Evolutionary conservation across 345 rosid genomes (phyloP), one percentile per base, ranked within the genome.

Genomic region (Eucalyptus coolabah): DNA sequence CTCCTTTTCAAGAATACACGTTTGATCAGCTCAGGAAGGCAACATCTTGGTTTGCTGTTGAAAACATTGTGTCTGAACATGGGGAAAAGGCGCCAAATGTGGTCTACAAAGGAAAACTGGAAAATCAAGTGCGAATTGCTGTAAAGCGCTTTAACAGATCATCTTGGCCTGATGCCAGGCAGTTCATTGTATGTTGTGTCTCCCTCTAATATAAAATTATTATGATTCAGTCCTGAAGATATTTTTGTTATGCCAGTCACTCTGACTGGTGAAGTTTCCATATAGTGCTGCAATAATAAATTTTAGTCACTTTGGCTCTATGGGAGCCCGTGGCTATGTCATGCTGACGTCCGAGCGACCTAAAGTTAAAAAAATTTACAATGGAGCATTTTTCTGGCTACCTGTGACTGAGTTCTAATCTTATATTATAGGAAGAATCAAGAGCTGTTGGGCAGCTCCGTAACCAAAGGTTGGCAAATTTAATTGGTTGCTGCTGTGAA

Each of bases 31-130:
- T 93, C 72, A 93, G 89, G 91, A 90, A 91, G 93, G 93, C 94
- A 5, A 93, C 94, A 42, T 91, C 94, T 65, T 93, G 94, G 51
- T 93, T 93, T 90, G 88, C 94, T 53, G 90, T 83, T 59, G 94
- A 92, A 85, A 93, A 93, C 91, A 92, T 93, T 89, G 94, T 93
- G 88, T 93, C 94, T 88, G 94, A 93, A 91, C 94, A 93, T 50
- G 94, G 94, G 51, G 94, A 93, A 56, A 93, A 92, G 88, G 94
- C 94, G 59, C 94, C 93, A 6, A 93, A 93, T 90, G 92, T 93
- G 88, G 94, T 93, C 69, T 93, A 93, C 88, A 92, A 88, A 90
- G 94, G 94, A 80, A 93, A 89, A 92, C 89, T 93, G 85, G 92
- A 93, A 87, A 89, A 90, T 90, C 94, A 93, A 86, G 91, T 88